Evolutionary conservation across 1,284 basidiomycete species (phyloP).

Genomic region (Trichosporon coremiiforme): DNA sequence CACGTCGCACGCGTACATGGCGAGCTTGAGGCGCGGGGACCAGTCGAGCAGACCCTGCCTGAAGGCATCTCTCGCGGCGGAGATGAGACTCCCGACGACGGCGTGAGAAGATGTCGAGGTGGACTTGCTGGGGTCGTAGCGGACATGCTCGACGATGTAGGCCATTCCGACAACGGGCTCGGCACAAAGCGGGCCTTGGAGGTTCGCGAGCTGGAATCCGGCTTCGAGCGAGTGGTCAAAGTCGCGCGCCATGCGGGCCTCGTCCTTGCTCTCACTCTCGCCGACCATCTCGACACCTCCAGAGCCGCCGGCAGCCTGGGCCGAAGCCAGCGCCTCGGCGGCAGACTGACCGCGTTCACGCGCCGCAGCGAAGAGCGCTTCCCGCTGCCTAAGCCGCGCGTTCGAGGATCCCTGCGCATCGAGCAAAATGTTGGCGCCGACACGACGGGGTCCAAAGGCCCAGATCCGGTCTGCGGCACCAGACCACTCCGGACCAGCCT

Average conservation of each 20-base stretch:
- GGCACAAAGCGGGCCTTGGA: slow-evolving; percentile 90
- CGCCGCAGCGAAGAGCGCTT: slow-evolving; percentile 47
- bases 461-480: slow-evolving; percentile 74
- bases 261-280: slow-evolving; percentile 41
- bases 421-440: slow-evolving; percentile 83
- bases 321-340: slow-evolving; percentile 48
- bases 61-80: slow-evolving; percentile 84
- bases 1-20: slow-evolving; percentile 99
- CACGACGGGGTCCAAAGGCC: slow-evolving; percentile 86
- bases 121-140: slow-evolving; percentile 55
- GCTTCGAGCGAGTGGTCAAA: slow-evolving; percentile 84
- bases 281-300: slow-evolving; percentile 37
- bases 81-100: slow-evolving; percentile 84
- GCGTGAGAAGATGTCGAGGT: slow-evolving; percentile 56
- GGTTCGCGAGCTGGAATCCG: slow-evolving; percentile 94
- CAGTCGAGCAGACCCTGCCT: slow-evolving; percentile 88
- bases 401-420: slow-evolving; percentile 60
- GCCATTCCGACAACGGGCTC: slow-evolving; percentile 94
- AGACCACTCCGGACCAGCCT: slow-evolving; percentile 79
- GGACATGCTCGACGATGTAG: slow-evolving; percentile 82
- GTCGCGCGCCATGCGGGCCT: slow-evolving; percentile 59
- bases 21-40: slow-evolving; percentile 95
- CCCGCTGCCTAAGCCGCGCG: slow-evolving; percentile 44
- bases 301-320: slow-evolving; percentile 38
- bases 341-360: slow-evolving; percentile 49